Evolutionary conservation across 768 basidiomycete species (phyloP).

Genomic region (Russula brevipes): DNA sequence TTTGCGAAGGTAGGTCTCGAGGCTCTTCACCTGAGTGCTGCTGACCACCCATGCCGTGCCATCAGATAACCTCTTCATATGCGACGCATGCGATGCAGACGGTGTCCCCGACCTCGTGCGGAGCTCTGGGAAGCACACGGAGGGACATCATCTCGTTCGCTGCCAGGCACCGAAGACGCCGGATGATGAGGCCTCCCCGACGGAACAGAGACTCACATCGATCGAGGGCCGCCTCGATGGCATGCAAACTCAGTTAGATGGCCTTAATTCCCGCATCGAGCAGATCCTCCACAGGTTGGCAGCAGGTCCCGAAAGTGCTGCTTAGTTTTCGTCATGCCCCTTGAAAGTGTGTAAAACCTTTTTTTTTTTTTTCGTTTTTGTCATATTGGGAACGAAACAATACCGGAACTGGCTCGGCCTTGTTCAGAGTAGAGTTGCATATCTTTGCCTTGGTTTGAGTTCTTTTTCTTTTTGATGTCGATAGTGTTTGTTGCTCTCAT

Average conservation of each 20-base stretch:
- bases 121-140: not conserved
- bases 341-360: too few relatives aligned
- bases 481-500: too few relatives aligned
- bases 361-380: too few relatives aligned
- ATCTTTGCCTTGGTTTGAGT: too few relatives aligned
- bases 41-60: not conserved
- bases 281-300: not conserved
- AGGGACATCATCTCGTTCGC: slow-evolving; percentile 12
- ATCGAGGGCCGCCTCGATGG: slow-evolving; percentile 1
- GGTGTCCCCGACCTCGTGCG: not conserved
- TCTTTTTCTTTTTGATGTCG: too few relatives aligned
- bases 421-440: too few relatives aligned
- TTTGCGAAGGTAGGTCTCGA: slow-evolving; percentile 26
- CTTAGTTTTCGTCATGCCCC: not conserved
- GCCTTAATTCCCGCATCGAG: not conserved
- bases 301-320: not conserved
- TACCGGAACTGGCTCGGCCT: too few relatives aligned
- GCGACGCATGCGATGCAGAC: not conserved
- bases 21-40: not conserved
- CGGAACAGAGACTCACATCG: not conserved
- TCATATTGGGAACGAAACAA: too few relatives aligned
- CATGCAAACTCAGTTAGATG: not conserved
- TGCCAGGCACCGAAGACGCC: not conserved
- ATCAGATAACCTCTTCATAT: slow-evolving; percentile 18
- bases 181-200: not conserved